A percentile compares a stretch with the other conserved stretches of the same genome.
Conservation (phyloP, 1,139 yeast species). For the Wickerhamomyces sp. region DNA sequence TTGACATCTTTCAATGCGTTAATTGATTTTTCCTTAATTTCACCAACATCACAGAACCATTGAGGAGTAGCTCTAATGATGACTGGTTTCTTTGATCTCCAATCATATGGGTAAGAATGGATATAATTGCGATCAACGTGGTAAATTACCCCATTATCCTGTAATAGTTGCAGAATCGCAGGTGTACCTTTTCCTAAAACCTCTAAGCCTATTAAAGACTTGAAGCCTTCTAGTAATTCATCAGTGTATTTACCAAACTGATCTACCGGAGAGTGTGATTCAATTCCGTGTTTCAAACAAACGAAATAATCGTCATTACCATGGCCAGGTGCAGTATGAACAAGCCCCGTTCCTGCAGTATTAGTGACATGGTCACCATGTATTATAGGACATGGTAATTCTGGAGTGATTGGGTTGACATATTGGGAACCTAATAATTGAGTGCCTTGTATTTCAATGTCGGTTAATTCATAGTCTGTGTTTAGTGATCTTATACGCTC, state of each 20-base stretch:
- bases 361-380: conserved; percentile 82
- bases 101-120: conserved; percentile 94
- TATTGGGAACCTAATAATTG: conserved; percentile 45
- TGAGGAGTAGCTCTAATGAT: conserved; percentile 94
- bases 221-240: conserved; percentile 41
- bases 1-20: conserved; percentile 56
- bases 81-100: conserved; percentile 96
- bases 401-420: conserved; percentile 49
- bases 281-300: conserved; percentile 54
- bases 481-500: conserved; percentile 29
- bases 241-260: conserved; percentile 60
- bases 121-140: conserved; percentile 45
- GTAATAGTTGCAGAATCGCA: conserved; percentile 41
- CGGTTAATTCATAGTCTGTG: conserved; percentile 17
- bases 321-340: conserved; percentile 97
- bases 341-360: conserved; percentile 88
- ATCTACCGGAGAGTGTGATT: conserved; percentile 75
- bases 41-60: conserved; percentile 88
- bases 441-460: conserved; percentile 37
- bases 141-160: conserved; percentile 43
- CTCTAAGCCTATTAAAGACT: conserved; percentile 45
- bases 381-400: conserved; percentile 50
- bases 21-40: conserved; percentile 60
- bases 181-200: conserved; percentile 61
- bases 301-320: conserved; percentile 89